Evolutionary conservation across 768 basidiomycete species (phyloP).

Genomic region (Lactarius evosmus): DNA sequence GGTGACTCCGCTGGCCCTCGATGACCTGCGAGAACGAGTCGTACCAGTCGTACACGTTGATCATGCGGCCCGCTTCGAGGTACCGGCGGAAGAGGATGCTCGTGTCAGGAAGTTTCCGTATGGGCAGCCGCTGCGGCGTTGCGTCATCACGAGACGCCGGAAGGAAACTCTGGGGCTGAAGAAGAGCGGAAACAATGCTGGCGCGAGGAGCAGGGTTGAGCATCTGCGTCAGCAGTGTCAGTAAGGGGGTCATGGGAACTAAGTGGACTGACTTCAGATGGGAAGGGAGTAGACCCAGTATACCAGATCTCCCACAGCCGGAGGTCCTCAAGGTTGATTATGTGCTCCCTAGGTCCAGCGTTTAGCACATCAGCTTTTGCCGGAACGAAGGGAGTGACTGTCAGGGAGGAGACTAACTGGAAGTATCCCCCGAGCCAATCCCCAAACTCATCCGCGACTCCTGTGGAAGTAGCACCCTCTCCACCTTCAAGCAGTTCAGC

Average conservation of each 20-base stretch:
- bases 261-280: conserved; percentile 52
- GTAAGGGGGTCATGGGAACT: not conserved
- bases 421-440: conserved; percentile 44
- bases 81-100: conserved; percentile 76
- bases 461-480: conserved; percentile 9
- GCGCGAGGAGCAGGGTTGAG: conserved; percentile 69
- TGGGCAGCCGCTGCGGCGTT: conserved; percentile 18
- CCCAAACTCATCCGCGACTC: conserved; percentile 36
- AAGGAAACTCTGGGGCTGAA: conserved; percentile 54
- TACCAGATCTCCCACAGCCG: conserved; percentile 73
- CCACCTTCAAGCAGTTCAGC: conserved; percentile 1
- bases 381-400: conserved; percentile 5
- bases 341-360: conserved; percentile 37
- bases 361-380: not conserved
- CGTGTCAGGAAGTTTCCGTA: conserved; percentile 66
- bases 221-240: conserved; percentile 39
- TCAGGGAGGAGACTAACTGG: conserved; percentile 15
- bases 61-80: conserved; percentile 73
- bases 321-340: conserved; percentile 47
- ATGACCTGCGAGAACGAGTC: conserved; percentile 68
- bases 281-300: conserved; percentile 60
- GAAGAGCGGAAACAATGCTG: conserved; percentile 56
- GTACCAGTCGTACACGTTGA: conserved; percentile 89
- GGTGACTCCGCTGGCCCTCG: conserved; percentile 48
- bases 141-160: not conserved